Conservation (phyloP, 1,139 yeast genomes). For the Yamadazyma buinensis region DNA sequence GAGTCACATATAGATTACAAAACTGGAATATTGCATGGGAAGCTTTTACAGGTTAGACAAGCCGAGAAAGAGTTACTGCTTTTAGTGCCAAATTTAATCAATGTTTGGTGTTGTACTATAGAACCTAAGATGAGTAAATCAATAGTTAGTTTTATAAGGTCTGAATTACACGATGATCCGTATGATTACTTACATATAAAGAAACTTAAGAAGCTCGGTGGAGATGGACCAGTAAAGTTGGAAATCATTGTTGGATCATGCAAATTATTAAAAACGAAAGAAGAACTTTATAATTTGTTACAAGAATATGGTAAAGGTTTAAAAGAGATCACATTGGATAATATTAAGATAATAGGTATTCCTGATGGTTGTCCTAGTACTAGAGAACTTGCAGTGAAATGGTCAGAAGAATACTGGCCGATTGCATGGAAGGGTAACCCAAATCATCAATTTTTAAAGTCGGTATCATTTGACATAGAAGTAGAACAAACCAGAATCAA, state of each 20-base stretch:
- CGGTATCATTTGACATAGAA: conserved; percentile 45
- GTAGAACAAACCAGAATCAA: conserved; percentile 39
- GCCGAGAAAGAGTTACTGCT: conserved; percentile 15
- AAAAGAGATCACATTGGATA: not conserved
- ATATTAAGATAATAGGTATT: conserved; percentile 21
- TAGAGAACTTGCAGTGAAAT: conserved; percentile 55
- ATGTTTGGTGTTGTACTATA: conserved; percentile 55
- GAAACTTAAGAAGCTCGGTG: conserved; percentile 24
- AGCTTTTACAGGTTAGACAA: conserved; percentile 46
- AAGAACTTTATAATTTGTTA: not conserved
- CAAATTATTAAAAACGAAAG: conserved; percentile 11
- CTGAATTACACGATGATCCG: conserved; percentile 24
- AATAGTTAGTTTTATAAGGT: conserved; percentile 25
- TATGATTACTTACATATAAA: conserved; percentile 29
- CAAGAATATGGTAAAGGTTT: not conserved
- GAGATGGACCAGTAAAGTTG: conserved; percentile 11
- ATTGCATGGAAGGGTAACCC: conserved; percentile 93
- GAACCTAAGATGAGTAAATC: conserved; percentile 27
- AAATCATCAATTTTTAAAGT: conserved; percentile 63
- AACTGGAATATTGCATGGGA: conserved; percentile 43
- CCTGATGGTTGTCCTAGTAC: conserved; percentile 44
- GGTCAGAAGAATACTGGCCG: conserved; percentile 82
- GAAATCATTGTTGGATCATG: conserved; percentile 28
- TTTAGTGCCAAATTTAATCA: conserved; percentile 29
- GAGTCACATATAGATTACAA: conserved; percentile 38